Evolutionary conservation across 2,329 filamentous ascomycete species (phyloP), one percentile per base, ranked within the genome.

Genomic region (Epichloe bromicola): DNA sequence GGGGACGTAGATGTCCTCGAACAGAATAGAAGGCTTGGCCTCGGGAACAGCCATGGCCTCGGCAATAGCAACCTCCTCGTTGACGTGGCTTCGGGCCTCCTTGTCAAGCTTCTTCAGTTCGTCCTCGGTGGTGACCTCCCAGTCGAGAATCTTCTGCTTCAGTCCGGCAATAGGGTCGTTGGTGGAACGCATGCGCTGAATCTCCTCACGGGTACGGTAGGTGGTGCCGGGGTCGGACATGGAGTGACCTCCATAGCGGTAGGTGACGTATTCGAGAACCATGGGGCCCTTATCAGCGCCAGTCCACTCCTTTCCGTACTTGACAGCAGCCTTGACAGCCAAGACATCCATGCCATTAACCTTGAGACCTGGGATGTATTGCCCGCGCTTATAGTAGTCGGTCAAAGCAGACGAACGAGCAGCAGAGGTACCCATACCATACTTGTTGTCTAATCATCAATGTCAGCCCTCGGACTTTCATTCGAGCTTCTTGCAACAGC

Each of bases 381-480:
- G 93, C 60, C 93, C 93, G 74, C 93, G 91, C 85, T 97, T 97
- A 83, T 98, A 97, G 84, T 98, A 98, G 72, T 98, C 93, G 70
- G 93, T 97, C 67, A 96, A 75, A 63, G 93, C 93, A 54, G 93
- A 91, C 55, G 93, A 90, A 64, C 93, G 89, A 72, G 85, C 85
- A 60, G 93, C 91, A 55, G 93, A 86, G 57, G 93, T 98, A 74
- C 93, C 93, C 93, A 98, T 98, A 71, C 93, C 93, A 70, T 98
- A 98, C 75, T 98, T 98, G 86, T 98, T 98, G 82, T 98, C 90
- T 95, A 51, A 17, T 46, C 26, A 48, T 36, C 23, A 33, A 30
- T 30, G 30, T 42, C 12, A 42, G 19, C 37, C 20, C 39, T n/a
- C 15, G 51, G 20, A 15, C 10, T 10, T 30, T 30, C 8, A 30